Evolutionary conservation across 768 basidiomycete species (phyloP).

Genomic region (Podaxis mareebaensis): DNA sequence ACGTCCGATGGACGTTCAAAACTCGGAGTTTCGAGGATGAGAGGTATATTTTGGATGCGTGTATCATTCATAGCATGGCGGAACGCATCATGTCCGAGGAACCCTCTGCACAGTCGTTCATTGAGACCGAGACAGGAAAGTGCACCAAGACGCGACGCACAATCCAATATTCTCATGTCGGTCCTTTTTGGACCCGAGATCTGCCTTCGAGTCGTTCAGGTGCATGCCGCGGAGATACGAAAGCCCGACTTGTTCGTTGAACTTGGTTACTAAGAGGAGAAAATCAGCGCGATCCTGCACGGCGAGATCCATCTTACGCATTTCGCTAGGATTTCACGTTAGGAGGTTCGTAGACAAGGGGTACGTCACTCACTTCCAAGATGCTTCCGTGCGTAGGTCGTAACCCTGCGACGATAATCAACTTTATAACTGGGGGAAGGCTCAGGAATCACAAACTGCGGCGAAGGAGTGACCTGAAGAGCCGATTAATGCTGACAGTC

Average conservation of each 20-base stretch:
- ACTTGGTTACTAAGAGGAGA: constrained; percentile 49
- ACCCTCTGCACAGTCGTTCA: constrained; percentile 48
- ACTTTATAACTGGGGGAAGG: background rate
- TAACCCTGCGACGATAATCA: constrained; percentile 54
- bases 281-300: background rate
- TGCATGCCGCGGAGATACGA: constrained; percentile 82
- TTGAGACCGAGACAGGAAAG: background rate
- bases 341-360: background rate
- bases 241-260: constrained; percentile 70
- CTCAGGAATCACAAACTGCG: constrained; percentile 46
- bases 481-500: background rate
- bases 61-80: constrained; percentile 66
- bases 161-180: constrained; percentile 85
- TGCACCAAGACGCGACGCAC: constrained; percentile 40
- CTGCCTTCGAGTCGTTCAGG: constrained; percentile 79
- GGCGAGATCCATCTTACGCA: background rate
- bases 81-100: constrained; percentile 65
- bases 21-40: constrained; percentile 81
- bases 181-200: constrained; percentile 66
- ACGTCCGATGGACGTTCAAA: constrained; percentile 60
- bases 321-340: background rate
- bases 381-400: constrained; percentile 71
- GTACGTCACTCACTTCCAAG: constrained; percentile 61
- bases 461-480: constrained; percentile 74
- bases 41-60: constrained; percentile 67